phyloP scores from a whole-genome alignment of 2,329 filamentous ascomycete species.

The Pseudogymnoascus sp. region DNA sequence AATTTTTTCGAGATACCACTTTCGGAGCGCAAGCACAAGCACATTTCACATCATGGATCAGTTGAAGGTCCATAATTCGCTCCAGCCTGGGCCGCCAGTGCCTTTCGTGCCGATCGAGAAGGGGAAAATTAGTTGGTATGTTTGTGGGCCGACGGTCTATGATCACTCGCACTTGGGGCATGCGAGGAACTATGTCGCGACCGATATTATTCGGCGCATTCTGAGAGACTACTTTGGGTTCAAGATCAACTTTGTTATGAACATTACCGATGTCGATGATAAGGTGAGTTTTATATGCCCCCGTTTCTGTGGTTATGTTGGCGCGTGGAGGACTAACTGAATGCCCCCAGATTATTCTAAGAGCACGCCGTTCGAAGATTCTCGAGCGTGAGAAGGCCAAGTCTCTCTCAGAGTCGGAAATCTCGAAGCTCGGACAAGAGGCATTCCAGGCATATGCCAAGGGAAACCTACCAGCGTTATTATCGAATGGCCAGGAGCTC shows the following conservation, averaged over 20 bases:
- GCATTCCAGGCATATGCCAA: constrained; percentile 51
- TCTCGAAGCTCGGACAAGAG: constrained; percentile 40
- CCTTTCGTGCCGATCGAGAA: constrained; percentile 25
- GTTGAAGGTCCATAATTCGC: constrained; percentile 28
- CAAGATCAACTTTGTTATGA: constrained; percentile 63
- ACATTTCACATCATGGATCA: constrained; percentile 7
- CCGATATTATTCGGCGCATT: constrained; percentile 63
- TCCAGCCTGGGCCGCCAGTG: constrained; percentile 25
- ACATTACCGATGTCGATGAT: constrained; percentile 63
- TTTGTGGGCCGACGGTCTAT: constrained; percentile 64
- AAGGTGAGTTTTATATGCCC: constrained; percentile 34
- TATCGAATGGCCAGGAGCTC: constrained; percentile 37
- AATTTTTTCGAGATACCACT: neutral
- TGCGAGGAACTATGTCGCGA: constrained; percentile 66
- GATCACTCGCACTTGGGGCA: constrained; percentile 65
- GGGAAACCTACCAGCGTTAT: constrained; percentile 47
- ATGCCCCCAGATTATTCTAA: constrained; percentile 52
- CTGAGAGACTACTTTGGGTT: constrained; percentile 62
- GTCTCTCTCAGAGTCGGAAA: constrained; percentile 40
- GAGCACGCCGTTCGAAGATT: constrained; percentile 71
- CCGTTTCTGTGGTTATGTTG: constrained; percentile 11
- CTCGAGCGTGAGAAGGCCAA: constrained; percentile 75
- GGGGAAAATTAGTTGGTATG: constrained; percentile 53
- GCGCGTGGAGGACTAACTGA: neutral
- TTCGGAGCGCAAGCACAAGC: neutral